Evolutionary conservation across 106 monocot genomes (phyloP).

Genomic region (Phalaenopsis equestris): DNA sequence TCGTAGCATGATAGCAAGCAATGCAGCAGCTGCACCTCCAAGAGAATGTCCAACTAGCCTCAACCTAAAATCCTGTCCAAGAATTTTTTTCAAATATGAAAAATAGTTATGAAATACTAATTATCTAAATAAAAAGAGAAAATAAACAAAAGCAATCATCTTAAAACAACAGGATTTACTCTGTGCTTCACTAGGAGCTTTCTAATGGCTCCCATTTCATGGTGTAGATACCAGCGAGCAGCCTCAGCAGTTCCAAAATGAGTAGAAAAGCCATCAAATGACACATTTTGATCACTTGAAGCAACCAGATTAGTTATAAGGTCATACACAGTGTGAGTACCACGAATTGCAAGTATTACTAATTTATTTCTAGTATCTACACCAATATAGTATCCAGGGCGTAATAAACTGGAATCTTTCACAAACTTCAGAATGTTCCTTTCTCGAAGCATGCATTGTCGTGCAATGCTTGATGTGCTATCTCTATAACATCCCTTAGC

Average conservation of each 20-base stretch:
- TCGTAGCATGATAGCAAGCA: conserved; percentile 87
- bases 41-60: conserved; percentile 93
- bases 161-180: conserved; percentile 22
- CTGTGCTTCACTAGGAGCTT: conserved; percentile 70
- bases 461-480: conserved; percentile 52
- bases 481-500: conserved; percentile 90
- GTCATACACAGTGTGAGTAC: conserved; percentile 93
- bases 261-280: conserved; percentile 71
- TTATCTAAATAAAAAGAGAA: not conserved
- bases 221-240: conserved; percentile 75
- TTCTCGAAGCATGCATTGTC: conserved; percentile 88
- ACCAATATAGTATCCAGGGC: conserved; percentile 95
- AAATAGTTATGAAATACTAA: not conserved
- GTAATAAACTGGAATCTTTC: conserved; percentile 79
- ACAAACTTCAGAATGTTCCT: conserved; percentile 85
- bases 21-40: conserved; percentile 89
- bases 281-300: conserved; percentile 59
- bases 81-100: conserved; percentile 6
- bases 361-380: conserved; percentile 67
- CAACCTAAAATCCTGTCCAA: conserved; percentile 65
- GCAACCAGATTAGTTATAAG: conserved; percentile 80
- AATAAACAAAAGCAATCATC: not conserved
- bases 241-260: conserved; percentile 97
- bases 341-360: conserved; percentile 89
- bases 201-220: conserved; percentile 69